A percentile compares a stretch with the other conserved stretches of the same genome.
phyloP scores from a whole-genome alignment of 2,329 filamentous ascomycete genomes.

The Nemania sp. region DNA sequence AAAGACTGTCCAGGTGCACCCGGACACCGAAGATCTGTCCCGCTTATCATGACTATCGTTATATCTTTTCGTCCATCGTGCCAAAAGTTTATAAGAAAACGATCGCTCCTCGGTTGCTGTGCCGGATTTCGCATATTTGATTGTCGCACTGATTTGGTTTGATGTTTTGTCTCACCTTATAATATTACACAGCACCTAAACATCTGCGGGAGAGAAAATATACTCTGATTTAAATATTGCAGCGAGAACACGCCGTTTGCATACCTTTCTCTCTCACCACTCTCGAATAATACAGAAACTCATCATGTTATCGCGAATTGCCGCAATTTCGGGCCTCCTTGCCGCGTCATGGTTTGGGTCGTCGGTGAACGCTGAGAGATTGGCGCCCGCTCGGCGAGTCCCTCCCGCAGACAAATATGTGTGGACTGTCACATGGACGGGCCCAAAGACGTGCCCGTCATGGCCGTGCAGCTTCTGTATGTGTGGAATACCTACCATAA shows the following conservation, averaged over 20 bases:
- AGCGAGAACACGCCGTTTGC: background rate
- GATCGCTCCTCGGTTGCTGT: background rate
- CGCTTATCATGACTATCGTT: background rate
- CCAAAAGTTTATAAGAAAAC: background rate
- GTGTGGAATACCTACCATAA: background rate
- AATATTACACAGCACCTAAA: too few species aligned
- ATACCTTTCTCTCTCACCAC: background rate
- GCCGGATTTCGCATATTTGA: background rate
- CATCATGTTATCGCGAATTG: constrained; percentile 14
- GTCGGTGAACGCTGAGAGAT: constrained; percentile 2
- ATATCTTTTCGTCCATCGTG: background rate
- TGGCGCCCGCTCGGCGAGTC: constrained; percentile 2
- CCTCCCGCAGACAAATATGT: constrained; percentile 19
- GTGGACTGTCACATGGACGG: constrained; percentile 27
- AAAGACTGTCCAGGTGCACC: constrained; percentile 1
- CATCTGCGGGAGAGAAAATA: too few species aligned
- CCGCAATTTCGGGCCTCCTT: constrained; percentile 10
- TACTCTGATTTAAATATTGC: too few species aligned
- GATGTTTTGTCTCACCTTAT: background rate
- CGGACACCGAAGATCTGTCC: constrained; percentile 11
- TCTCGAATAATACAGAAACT: background rate
- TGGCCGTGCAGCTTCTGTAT: constrained; percentile 29
- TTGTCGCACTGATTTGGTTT: background rate
- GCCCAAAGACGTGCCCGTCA: constrained; percentile 10
- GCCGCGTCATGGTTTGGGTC: constrained; percentile 6